Evolutionary conservation across 2,329 filamentous ascomycete genomes (phyloP), one percentile per base, ranked within the genome.

Genomic region (Aspergillus thermomutatus): DNA sequence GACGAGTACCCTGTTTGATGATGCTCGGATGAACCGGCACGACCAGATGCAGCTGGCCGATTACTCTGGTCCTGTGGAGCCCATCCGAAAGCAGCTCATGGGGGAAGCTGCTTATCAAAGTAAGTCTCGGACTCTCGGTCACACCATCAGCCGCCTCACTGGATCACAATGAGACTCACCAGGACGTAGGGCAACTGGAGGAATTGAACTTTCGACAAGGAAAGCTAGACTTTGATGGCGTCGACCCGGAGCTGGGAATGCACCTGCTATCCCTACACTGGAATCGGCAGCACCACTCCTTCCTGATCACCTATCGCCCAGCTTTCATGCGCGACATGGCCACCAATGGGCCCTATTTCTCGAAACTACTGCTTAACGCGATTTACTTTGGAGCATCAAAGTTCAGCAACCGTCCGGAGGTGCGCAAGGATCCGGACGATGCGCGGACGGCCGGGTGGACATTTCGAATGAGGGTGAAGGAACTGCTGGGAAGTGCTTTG

Each of bases 161-260:
- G n/a, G n/a, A n/a, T n/a, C n/a, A n/a, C n/a, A n/a, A n/a, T n/a
- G n/a, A n/a, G n/a, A n/a, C 3, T 31, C 4, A 31, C 28, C 9
- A 31, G 11, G 28, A 31, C n/a, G n/a, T 31, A 77, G 75, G 61
- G 60, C 81, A 83, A 52, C 67, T 82, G 7, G 81, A 83, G 57
- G 70, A 70, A 2, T 68, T 82, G 57, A 79, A 83, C 56, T 71
- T 78, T 43, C 68, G 72, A 4, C 67, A 74, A 17, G 75, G 74
- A 1, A 77, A 77, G 53, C 73, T 83, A 3, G 81, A 85, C 62
- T 83, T 85, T 64, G 82, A 84, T 61, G 82, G 81, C 1, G 76
- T 84, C 1, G 77, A 81, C 31, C 76, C 80, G 0, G 78, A 82
- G 11, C 62, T 83, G 7, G 82, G 76, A 3, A 77, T 82, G 70